Evolutionary conservation across 441 rosid species (phyloP), one percentile per base, ranked within the genome.

Genomic region (Erodium texanum): DNA sequence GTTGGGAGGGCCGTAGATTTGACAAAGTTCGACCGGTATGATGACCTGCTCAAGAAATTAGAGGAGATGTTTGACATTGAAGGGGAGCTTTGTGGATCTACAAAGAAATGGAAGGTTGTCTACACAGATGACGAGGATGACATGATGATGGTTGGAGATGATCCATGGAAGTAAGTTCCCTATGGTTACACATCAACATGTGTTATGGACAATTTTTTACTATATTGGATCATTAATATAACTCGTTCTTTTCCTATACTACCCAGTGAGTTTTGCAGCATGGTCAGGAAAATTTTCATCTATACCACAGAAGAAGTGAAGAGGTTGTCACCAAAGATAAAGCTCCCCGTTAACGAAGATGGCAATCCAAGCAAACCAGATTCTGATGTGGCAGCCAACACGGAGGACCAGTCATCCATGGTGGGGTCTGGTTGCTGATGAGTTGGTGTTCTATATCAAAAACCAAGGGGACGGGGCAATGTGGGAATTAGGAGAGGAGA

Each of bases 131-230:
- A 92, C 79, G 98, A 95, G 81, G 96, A 92, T 81, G 98, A 95
- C 87, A 87, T 79, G 89, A 95, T 95, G 99, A 89, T 92, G 98
- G 97, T 90, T 62, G 99, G 99, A 50, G 98, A 92, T 78, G 99
- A 92, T 82, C 99, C 98, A 50, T 92, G 99, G 99, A 82, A 82
- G 99, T 92, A 90, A 89, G 98, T 87, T 15, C 67, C 69, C 64
- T 20, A 19, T 56, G 18, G 18, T 56, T 20, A 8, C 1, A 23
- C 24, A 20, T 23, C 62, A 27, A 1, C 4, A 4, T 27, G 29
- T 27, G 1, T 27, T 27, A 27, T 4, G 29, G 29, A 27, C 29
- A 43, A 43, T 43, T 43, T 11, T 12, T 7, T 34, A 34, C 6
- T 34, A 7, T 34, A 56, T 23, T 11, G 12, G 14, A 56, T 18